These are phyloP conservation scores for Coemansia sp. DNA, from an alignment of 192 early-diverging fungal species.

Conservation along the genomic window DNA sequence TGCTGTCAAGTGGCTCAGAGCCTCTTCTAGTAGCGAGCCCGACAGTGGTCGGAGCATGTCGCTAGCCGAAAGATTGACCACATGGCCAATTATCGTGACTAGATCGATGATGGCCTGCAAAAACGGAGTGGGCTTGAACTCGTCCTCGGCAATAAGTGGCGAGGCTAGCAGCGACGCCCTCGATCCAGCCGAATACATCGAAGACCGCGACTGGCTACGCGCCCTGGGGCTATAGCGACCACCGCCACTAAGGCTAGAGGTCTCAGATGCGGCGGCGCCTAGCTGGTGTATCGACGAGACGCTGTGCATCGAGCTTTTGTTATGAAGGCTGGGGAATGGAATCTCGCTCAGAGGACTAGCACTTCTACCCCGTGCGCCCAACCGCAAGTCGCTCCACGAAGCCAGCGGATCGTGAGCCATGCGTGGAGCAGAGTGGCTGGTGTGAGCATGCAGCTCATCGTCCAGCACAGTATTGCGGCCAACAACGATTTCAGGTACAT, in stretches of 20 bases:
- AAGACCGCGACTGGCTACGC: slow-evolving; percentile 29
- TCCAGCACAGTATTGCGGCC: neutral
- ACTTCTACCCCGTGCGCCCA: neutral
- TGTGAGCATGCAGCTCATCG: neutral
- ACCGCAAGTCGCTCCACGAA: neutral
- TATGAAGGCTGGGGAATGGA: slow-evolving; percentile 19
- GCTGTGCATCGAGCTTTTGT: slow-evolving; percentile 14
- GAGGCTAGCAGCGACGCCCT: slow-evolving; percentile 20
- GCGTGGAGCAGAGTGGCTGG: slow-evolving; percentile 1
- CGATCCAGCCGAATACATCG: slow-evolving; percentile 31
- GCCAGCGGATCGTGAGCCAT: neutral
- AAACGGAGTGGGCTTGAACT: slow-evolving; percentile 51
- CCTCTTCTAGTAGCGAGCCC: slow-evolving; percentile 22
- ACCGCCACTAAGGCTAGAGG: slow-evolving; percentile 7
- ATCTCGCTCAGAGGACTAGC: slow-evolving; percentile 1
- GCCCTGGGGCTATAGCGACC: slow-evolving; percentile 2
- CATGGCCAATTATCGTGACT: slow-evolving; percentile 39
- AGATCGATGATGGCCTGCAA: slow-evolving; percentile 42
- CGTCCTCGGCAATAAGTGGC: slow-evolving; percentile 49
- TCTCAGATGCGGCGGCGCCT: neutral
- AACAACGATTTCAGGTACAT: neutral
- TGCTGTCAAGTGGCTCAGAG: neutral
- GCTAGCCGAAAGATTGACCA: slow-evolving; percentile 22
- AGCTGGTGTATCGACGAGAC: slow-evolving; percentile 1
- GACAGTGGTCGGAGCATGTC: slow-evolving; percentile 47